Percentiles rank a stretch among this genome's conserved stretches.
Evolutionary conservation across 495 filamentous ascomycete species (phyloP).

Genomic region (Rhypophila decipiens): DNA sequence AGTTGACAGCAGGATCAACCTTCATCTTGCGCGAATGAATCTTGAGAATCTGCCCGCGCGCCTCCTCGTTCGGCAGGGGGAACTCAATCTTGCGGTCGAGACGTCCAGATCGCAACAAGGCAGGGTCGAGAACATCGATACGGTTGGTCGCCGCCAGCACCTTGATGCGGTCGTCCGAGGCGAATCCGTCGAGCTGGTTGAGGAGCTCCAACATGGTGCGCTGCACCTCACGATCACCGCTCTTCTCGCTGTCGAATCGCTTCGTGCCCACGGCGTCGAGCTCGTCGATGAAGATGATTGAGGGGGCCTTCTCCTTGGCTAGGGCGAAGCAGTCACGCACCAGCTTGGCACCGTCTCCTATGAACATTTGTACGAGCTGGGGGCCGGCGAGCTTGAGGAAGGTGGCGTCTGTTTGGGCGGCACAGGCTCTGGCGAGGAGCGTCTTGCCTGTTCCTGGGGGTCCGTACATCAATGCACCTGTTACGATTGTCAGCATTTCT

Average conservation of each 20-base stretch:
- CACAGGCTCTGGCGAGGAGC: constrained; percentile 92
- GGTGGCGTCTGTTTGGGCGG: constrained; percentile 95
- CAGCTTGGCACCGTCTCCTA: constrained; percentile 95
- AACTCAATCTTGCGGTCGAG: constrained; percentile 99
- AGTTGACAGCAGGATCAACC: constrained; percentile 89
- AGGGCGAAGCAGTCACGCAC: constrained; percentile 96
- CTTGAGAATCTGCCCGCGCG: constrained; percentile 90
- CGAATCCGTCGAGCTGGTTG: constrained; percentile 98
- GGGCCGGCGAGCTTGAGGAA: constrained; percentile 98
- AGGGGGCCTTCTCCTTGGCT: constrained; percentile 95
- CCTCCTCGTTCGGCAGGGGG: constrained; percentile 97
- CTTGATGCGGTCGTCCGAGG: constrained; percentile 98
- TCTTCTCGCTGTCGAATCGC: constrained; percentile 98
- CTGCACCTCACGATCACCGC: constrained; percentile 95
- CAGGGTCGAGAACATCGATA: constrained; percentile 94
- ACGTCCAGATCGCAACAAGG: constrained; percentile 86
- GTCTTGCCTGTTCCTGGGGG: constrained; percentile 97
- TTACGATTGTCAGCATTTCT: background rate
- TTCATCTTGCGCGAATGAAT: constrained; percentile 99
- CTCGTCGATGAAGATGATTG: constrained; percentile 99
- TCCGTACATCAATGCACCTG: constrained; percentile 97
- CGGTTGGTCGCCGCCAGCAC: constrained; percentile 97
- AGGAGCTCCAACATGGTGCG: constrained; percentile 98
- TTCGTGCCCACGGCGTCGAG: constrained; percentile 96
- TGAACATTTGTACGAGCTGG: constrained; percentile 99